These are phyloP conservation scores for Penicillium maclennaniae DNA, from an alignment of 495 filamentous ascomycete species.

Conservation along the genomic window DNA sequence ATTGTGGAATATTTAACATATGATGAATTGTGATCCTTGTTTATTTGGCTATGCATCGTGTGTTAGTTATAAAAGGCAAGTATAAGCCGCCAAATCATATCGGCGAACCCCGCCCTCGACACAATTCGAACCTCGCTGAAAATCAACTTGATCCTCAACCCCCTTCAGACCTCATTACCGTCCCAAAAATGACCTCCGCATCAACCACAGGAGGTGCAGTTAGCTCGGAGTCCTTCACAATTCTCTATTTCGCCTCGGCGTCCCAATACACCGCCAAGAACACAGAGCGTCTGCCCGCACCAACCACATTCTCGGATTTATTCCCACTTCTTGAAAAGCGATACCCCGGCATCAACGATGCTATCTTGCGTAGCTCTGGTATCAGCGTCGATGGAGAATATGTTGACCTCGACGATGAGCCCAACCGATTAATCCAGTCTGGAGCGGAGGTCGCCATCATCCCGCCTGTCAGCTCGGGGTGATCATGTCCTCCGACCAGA, in stretches of 20 bases:
- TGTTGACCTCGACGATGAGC: conserved; percentile 59
- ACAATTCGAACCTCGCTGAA: background rate
- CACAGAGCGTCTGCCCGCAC: conserved; percentile 69
- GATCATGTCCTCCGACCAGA: background rate
- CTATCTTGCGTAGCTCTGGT: conserved; percentile 70
- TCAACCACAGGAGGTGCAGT: background rate
- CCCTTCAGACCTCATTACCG: background rate
- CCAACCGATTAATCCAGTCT: conserved; percentile 53
- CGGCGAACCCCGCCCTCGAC: background rate
- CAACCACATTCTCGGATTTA: conserved; percentile 61
- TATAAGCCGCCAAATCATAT: background rate
- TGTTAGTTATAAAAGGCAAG: background rate
- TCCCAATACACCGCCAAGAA: conserved; percentile 68
- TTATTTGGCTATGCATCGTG: too few species aligned
- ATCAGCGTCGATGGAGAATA: conserved; percentile 88
- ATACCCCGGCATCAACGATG: conserved; percentile 75
- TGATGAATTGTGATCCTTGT: too few species aligned
- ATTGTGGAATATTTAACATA: too few species aligned
- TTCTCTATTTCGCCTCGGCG: conserved; percentile 85
- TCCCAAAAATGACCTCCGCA: background rate
- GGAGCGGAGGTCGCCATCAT: conserved; percentile 95
- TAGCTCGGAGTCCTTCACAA: conserved; percentile 50
- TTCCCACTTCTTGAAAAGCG: conserved; percentile 68
- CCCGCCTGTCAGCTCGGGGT: conserved; percentile 80
- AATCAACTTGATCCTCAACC: background rate